Evolutionary conservation across 495 filamentous ascomycete genomes (phyloP).

Genomic region (Aspergillus biplanus): DNA sequence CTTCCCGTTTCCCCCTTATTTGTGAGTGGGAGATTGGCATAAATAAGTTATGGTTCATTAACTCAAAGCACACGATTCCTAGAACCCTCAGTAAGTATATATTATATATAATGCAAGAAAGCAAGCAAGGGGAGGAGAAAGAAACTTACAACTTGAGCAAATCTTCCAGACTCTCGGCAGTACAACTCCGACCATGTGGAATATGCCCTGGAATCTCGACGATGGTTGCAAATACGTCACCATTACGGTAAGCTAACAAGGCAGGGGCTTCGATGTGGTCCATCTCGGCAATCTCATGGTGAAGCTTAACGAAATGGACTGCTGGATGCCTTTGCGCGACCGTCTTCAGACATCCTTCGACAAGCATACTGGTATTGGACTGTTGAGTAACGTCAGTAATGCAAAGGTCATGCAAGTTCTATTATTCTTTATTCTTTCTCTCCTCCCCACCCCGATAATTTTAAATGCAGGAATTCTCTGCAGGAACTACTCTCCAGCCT

Average conservation of each 20-base stretch:
- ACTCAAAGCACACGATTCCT: neutral
- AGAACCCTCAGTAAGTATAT: neutral
- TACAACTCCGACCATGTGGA: constrained; percentile 65
- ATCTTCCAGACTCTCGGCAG: constrained; percentile 60
- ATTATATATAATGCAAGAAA: constrained; percentile 6
- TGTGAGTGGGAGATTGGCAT: no score
- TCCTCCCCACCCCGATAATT: neutral
- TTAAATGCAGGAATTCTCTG: neutral
- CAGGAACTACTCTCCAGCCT: constrained; percentile 18
- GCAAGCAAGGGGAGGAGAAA: constrained; percentile 4
- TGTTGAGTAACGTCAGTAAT: constrained; percentile 42
- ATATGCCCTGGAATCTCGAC: constrained; percentile 87
- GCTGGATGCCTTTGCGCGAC: constrained; percentile 70
- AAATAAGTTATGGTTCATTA: neutral
- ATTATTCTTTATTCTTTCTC: neutral
- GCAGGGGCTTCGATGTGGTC: constrained; percentile 87
- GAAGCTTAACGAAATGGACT: constrained; percentile 87
- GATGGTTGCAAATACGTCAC: constrained; percentile 88
- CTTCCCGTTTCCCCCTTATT: no score
- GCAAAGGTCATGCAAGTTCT: neutral
- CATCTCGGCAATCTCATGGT: constrained; percentile 94
- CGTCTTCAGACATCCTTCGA: constrained; percentile 74
- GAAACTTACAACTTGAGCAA: constrained; percentile 60
- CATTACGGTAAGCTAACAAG: constrained; percentile 83
- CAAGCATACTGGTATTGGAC: constrained; percentile 72